Evolutionary conservation across 257 asterid genomes (phyloP).

Genomic region (Fraxinus cuspidata): DNA sequence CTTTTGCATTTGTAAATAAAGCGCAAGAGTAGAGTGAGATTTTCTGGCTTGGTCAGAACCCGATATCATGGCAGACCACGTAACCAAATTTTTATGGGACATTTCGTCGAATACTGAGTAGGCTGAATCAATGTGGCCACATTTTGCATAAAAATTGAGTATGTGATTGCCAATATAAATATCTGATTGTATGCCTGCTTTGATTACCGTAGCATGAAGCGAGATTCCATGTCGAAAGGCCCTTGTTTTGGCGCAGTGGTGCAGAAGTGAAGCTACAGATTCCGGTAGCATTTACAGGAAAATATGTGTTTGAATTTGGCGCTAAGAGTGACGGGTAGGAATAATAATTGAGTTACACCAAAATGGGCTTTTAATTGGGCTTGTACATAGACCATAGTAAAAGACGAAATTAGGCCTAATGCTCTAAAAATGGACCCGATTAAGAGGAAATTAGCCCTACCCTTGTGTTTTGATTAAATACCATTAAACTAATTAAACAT

Average conservation of each 20-base stretch:
- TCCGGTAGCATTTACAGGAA: slow-evolving; percentile 38
- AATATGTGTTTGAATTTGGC: slow-evolving; percentile 2
- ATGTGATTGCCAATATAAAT: slow-evolving; percentile 48
- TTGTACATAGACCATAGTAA: too few species aligned
- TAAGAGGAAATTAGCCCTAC: too few species aligned
- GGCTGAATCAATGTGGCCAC: slow-evolving; percentile 52
- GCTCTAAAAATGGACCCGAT: too few species aligned
- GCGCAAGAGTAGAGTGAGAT: slow-evolving; percentile 41
- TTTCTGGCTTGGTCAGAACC: slow-evolving; percentile 58
- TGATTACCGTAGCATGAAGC: slow-evolving; percentile 63
- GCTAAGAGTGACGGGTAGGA: background rate
- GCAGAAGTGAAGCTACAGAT: slow-evolving; percentile 51
- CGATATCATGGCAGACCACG: slow-evolving; percentile 82
- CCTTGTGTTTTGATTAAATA: too few species aligned
- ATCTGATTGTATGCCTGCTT: slow-evolving; percentile 48
- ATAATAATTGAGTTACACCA: background rate
- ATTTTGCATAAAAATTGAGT: slow-evolving; percentile 68
- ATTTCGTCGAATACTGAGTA: slow-evolving; percentile 60
- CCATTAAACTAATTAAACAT: too few species aligned
- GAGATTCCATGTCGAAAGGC: slow-evolving; percentile 40
- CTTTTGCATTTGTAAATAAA: slow-evolving; percentile 48
- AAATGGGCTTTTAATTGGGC: too few species aligned
- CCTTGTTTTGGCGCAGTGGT: slow-evolving; percentile 57
- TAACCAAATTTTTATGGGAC: slow-evolving; percentile 52
- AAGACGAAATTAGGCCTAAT: too few species aligned